Percentiles rank a stretch among this genome's conserved stretches.
Conservation (phyloP, 768 basidiomycete genomes). For the Asterophora parasitica region DNA sequence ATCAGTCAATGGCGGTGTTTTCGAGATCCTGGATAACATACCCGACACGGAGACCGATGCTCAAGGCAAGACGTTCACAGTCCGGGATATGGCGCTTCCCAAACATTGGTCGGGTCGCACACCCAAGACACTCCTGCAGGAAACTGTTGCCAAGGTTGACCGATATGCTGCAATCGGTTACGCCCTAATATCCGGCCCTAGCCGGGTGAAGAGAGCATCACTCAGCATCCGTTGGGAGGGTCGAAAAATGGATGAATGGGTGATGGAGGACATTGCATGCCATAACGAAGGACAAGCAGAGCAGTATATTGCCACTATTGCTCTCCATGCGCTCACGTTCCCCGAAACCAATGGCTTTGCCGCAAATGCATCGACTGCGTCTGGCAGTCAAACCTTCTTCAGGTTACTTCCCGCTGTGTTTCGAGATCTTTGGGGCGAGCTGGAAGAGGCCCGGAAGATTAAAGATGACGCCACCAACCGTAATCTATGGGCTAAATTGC, state of each 20-base stretch:
- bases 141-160: constrained; percentile 64
- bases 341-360: constrained; percentile 61
- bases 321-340: constrained; percentile 75
- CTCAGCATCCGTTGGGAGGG: constrained; percentile 74
- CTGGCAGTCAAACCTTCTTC: constrained; percentile 60
- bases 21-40: constrained; percentile 68
- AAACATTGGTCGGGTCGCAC: constrained; percentile 82
- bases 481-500: constrained; percentile 64
- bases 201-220: constrained; percentile 69
- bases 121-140: constrained; percentile 69
- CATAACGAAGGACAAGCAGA: constrained; percentile 74
- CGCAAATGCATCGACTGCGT: constrained; percentile 37
- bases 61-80: constrained; percentile 45
- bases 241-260: constrained; percentile 57
- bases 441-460: constrained; percentile 60
- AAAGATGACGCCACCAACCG: constrained; percentile 64
- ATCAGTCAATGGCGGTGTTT: constrained; percentile 51
- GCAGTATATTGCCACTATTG: constrained; percentile 84
- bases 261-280: constrained; percentile 85
- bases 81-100: constrained; percentile 75
- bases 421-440: constrained; percentile 89
- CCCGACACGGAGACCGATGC: constrained; percentile 52
- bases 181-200: constrained; percentile 56
- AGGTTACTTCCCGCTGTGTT: constrained; percentile 76
- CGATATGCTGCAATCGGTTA: constrained; percentile 74